phyloP scores from a whole-genome alignment of 192 early-diverging fungal genomes.

The Geranomyces michiganensis region DNA sequence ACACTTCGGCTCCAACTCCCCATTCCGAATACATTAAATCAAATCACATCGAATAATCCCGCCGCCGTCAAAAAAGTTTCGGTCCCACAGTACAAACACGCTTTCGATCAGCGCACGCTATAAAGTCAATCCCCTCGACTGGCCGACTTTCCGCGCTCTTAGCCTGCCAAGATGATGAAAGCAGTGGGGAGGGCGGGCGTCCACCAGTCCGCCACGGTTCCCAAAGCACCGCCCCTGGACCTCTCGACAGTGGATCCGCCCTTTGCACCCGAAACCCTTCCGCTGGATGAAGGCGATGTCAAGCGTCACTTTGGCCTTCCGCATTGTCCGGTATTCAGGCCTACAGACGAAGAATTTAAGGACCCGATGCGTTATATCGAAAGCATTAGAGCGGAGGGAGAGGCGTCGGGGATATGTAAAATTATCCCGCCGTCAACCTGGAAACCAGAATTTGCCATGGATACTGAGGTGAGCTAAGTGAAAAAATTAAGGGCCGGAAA shows the following conservation, averaged over 20 bases:
- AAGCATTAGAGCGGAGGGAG: conserved; percentile 73
- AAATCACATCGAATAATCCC: too few species aligned
- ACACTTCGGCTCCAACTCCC: too few species aligned
- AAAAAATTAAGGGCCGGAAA: too few species aligned
- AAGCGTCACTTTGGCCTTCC: conserved; percentile 66
- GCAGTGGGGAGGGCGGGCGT: background rate
- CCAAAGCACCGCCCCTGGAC: conserved; percentile 35
- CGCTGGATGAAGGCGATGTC: background rate
- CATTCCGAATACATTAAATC: too few species aligned
- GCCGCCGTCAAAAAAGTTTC: too few species aligned
- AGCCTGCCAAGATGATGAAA: conserved; percentile 21
- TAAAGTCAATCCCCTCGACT: too few species aligned
- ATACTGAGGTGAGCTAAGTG: conserved; percentile 63
- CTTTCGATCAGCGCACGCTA: too few species aligned
- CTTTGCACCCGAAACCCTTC: background rate
- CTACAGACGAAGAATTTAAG: conserved; percentile 77
- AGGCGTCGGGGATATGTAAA: conserved; percentile 86
- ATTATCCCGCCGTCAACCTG: conserved; percentile 89
- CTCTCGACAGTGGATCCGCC: conserved; percentile 24
- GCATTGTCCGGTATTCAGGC: conserved; percentile 78
- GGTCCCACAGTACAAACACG: too few species aligned
- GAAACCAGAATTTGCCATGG: conserved; percentile 80
- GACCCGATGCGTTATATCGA: conserved; percentile 87
- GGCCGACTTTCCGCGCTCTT: too few species aligned
- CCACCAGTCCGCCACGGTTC: conserved; percentile 5